Evolutionary conservation across 352 stramenopile genomes (phyloP), one percentile per base, ranked within the genome.

Genomic region (Pythium inflatum): DNA sequence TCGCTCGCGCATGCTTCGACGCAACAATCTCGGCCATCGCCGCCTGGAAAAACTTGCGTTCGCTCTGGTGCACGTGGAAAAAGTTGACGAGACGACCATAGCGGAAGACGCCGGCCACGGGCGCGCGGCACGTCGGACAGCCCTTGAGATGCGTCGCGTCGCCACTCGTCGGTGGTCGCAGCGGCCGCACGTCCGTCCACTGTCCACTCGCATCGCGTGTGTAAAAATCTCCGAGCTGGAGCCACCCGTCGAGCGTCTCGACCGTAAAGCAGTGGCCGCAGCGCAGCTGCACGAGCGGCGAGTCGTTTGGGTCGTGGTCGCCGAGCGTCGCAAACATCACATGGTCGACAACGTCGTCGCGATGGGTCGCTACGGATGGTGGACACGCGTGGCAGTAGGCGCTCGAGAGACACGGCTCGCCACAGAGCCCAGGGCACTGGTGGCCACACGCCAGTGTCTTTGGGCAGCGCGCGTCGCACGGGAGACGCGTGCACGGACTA

Each of bases 221-320:
- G 59, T 82, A 87, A 28, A 75, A 80, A 2, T 30, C 50, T 13
- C n/a, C 56, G 45, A 87, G 57, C 0, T 70, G 69, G 22, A 96
- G 65, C 22, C 75, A 74, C 0, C 86, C 89, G 72, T 96, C 89
- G n/a, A 96, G 61, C 43, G 81, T 93, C 45, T 76, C 70, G 54
- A 84, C 83, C 22, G 83, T 88, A 22, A 88, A 87, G 56, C 82
- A 84, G 28, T 85, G 87, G 24, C 86, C 89, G 59, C 89, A 96
- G 0, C 70, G 75, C 27, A 95, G 73, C 25, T 83, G 59, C 28
- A 96, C 75, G 28, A 94, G 62, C n/a, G 89, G 85, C 45, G 92
- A 81, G 24, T 85, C 75, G 13, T 80, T 68, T 22, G 87, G 76
- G 38, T 62, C 74, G 56, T 91, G 76, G 11, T 90, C 86, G 5